Conservation (phyloP, 2,329 filamentous ascomycete species). For the Aspergillus cejpii region DNA sequence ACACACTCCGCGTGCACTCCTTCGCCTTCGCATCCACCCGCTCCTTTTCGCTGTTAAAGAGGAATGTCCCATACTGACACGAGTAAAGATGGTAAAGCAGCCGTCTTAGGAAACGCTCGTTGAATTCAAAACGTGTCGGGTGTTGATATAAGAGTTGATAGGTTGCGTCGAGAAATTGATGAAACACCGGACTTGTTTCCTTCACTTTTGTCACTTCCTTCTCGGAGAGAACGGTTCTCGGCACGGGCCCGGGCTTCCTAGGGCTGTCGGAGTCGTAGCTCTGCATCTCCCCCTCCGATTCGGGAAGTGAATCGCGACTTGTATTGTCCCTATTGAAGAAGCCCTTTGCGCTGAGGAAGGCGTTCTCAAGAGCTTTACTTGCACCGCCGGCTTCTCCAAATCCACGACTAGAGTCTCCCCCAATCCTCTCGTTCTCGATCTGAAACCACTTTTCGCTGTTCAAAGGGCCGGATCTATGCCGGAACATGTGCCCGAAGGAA, state of each 20-base stretch:
- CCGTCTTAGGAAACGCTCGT: slow-evolving; percentile 82
- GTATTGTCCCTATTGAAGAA: slow-evolving; percentile 78
- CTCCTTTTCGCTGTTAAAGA: slow-evolving; percentile 92
- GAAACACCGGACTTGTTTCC: slow-evolving; percentile 92
- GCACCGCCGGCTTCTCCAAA: slow-evolving; percentile 42
- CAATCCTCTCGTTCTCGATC: slow-evolving; percentile 70
- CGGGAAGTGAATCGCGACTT: slow-evolving; percentile 56
- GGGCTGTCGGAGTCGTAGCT: slow-evolving; percentile 44
- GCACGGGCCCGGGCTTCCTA: slow-evolving; percentile 33
- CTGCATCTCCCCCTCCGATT: slow-evolving; percentile 53
- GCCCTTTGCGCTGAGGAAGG: slow-evolving; percentile 73
- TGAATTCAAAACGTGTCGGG: slow-evolving; percentile 88
- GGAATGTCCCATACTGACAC: slow-evolving; percentile 93
- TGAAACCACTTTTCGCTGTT: slow-evolving; percentile 92
- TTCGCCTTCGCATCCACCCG: slow-evolving; percentile 62
- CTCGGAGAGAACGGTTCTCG: slow-evolving; percentile 41
- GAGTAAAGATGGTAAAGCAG: slow-evolving; percentile 91
- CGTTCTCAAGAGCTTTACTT: slow-evolving; percentile 75
- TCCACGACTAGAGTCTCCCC: slow-evolving; percentile 45
- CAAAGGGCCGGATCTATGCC: slow-evolving; percentile 79
- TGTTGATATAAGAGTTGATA: slow-evolving; percentile 84
- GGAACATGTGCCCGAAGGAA: slow-evolving; percentile 96
- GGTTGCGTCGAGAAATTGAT: slow-evolving; percentile 91
- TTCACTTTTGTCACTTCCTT: slow-evolving; percentile 68
- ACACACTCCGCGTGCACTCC: slow-evolving; percentile 76